Evolutionary conservation across 1,284 basidiomycete genomes (phyloP).

Genomic region (Schizophyllum commune): DNA sequence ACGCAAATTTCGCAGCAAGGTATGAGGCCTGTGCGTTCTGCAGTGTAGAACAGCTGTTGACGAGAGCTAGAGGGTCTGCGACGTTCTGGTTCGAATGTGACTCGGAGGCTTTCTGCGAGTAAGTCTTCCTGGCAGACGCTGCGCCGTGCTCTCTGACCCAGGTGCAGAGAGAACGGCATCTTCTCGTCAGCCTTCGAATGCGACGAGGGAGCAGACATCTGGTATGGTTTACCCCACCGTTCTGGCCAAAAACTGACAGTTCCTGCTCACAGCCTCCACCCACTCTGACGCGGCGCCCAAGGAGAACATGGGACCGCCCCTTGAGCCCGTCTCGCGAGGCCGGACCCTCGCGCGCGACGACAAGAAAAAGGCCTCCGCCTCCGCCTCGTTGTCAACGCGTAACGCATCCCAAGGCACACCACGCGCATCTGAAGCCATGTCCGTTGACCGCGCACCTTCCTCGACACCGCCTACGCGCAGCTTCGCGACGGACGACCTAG

Average conservation of each 20-base stretch:
- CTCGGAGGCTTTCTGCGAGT: too few species aligned
- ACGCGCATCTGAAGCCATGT: neutral
- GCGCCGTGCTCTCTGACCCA: too few species aligned
- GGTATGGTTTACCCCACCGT: too few species aligned
- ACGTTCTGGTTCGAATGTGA: too few species aligned
- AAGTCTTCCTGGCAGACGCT: too few species aligned
- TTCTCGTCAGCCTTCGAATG: neutral
- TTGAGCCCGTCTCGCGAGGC: neutral
- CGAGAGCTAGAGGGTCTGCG: too few species aligned
- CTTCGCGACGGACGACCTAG: neutral
- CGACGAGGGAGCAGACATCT: neutral
- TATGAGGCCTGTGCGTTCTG: neutral
- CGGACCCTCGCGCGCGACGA: neutral
- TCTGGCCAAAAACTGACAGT: too few species aligned
- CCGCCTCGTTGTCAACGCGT: neutral
- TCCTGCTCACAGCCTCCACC: too few species aligned
- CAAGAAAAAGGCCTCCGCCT: neutral
- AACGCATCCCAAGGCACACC: neutral
- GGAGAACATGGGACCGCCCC: neutral
- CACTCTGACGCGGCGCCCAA: neutral
- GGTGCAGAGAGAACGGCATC: neutral
- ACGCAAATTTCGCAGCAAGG: neutral
- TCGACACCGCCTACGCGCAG: neutral
- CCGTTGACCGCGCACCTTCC: neutral
- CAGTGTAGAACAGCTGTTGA: too few species aligned